Conservation (phyloP, 139 green algal species). For the Astrephomene gubernaculifera region DNA sequence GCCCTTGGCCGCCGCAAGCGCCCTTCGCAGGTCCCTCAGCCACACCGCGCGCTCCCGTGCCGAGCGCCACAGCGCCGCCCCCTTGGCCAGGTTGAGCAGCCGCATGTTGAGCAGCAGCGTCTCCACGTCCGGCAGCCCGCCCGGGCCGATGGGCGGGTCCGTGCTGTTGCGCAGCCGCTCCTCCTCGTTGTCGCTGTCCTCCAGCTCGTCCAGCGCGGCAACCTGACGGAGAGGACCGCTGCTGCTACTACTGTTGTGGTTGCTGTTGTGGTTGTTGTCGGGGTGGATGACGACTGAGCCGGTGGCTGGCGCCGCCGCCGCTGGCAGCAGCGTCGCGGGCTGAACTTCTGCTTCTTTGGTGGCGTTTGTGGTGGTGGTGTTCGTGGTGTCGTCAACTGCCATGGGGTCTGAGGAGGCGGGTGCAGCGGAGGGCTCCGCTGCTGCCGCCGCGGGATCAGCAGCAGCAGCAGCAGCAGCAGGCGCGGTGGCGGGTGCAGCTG, state of each 20-base stretch:
- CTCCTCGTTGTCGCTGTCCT: constrained; percentile 59
- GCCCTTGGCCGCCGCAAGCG: not conserved
- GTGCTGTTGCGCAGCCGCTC: constrained; percentile 13
- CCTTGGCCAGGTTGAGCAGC: constrained; percentile 22
- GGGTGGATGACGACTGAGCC: not conserved
- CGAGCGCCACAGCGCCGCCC: constrained; percentile 52
- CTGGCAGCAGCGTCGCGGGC: not conserved
- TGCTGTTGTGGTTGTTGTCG: not conserved
- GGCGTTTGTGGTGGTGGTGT: not conserved
- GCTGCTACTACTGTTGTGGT: not conserved
- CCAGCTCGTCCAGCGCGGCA: constrained; percentile 57
- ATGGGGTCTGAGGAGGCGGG: too few species aligned
- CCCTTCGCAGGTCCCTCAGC: constrained; percentile 53
- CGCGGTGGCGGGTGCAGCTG: not conserved
- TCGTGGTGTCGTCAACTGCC: not conserved
- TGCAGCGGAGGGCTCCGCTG: not conserved
- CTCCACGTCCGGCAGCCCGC: constrained; percentile 5
- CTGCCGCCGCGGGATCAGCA: not conserved
- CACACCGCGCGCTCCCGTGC: constrained; percentile 53
- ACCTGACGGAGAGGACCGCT: constrained; percentile 43
- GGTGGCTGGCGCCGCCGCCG: not conserved
- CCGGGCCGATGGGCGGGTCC: not conserved
- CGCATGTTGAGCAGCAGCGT: not conserved
- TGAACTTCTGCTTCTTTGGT: not conserved
- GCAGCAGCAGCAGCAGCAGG: not conserved